Evolutionary conservation across 805 yeast species (phyloP).

Genomic region (Saturnispora sanitii): DNA sequence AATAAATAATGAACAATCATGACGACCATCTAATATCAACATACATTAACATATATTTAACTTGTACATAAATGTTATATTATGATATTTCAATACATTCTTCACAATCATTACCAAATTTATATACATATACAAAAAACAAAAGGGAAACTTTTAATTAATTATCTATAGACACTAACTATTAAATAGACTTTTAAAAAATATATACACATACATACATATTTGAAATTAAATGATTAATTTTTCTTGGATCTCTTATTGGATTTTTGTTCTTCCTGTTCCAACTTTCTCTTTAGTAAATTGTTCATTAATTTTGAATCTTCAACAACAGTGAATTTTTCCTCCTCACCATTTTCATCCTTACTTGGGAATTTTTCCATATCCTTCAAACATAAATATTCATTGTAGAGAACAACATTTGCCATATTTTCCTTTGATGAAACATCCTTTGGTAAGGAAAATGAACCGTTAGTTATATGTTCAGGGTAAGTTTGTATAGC

Average conservation of each 20-base stretch:
- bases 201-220: too few species aligned
- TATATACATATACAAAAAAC: too few species aligned
- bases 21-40: not conserved
- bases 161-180: not conserved
- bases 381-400: conserved; percentile 39
- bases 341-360: conserved; percentile 16
- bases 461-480: conserved; percentile 10
- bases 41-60: too few species aligned
- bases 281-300: conserved; percentile 41
- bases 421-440: conserved; percentile 36
- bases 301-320: conserved; percentile 30
- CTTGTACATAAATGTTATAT: too few species aligned
- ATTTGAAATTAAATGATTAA: too few species aligned
- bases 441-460: conserved; percentile 14
- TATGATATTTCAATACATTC: too few species aligned
- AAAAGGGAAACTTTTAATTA: not conserved
- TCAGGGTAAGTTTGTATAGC: conserved; percentile 42
- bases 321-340: conserved; percentile 40
- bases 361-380: conserved; percentile 15
- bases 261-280: conserved; percentile 19
- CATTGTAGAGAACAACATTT: conserved; percentile 44
- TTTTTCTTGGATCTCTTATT: conserved; percentile 21
- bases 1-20: not conserved
- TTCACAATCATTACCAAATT: too few species aligned
- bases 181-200: conserved; percentile 13